These are phyloP conservation scores for Collybia sordida DNA, from an alignment of 768 basidiomycete species.

Conservation along the genomic window DNA sequence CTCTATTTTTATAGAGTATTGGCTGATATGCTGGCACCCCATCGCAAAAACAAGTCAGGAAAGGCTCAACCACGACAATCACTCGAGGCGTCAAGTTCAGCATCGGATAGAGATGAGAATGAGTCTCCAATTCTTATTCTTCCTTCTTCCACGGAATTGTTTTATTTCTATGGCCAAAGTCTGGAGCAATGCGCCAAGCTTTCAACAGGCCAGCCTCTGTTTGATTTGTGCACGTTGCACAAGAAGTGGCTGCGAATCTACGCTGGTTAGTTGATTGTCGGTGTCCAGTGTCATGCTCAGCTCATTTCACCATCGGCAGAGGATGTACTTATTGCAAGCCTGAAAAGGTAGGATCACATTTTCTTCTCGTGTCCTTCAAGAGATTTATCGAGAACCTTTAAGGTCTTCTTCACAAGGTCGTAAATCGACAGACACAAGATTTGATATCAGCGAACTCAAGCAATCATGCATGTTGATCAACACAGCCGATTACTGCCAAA, in stretches of 20 bases:
- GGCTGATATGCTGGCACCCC: slow-evolving; percentile 85
- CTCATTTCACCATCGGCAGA: slow-evolving; percentile 45
- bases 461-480: slow-evolving; percentile 91
- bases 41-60: slow-evolving; percentile 50
- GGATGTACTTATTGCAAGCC: slow-evolving; percentile 74
- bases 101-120: slow-evolving; percentile 40
- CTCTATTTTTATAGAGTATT: slow-evolving; percentile 58
- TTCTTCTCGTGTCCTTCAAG: neutral
- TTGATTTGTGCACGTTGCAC: slow-evolving; percentile 77
- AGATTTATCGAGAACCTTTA: neutral
- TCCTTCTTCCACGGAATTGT: slow-evolving; percentile 92
- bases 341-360: slow-evolving; percentile 59
- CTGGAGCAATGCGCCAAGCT: slow-evolving; percentile 93
- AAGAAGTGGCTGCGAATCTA: slow-evolving; percentile 95
- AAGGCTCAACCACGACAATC: slow-evolving; percentile 60
- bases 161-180: slow-evolving; percentile 96
- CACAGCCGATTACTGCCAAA: slow-evolving; percentile 96
- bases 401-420: slow-evolving; percentile 49
- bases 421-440: slow-evolving; percentile 77
- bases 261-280: slow-evolving; percentile 57
- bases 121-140: slow-evolving; percentile 66
- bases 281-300: neutral
- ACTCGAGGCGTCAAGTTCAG: slow-evolving; percentile 52
- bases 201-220: slow-evolving; percentile 80
- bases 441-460: slow-evolving; percentile 72